Base-by-base conservation (phyloP, 441 rosid species). In the Adansonia grandidieri region DNA sequence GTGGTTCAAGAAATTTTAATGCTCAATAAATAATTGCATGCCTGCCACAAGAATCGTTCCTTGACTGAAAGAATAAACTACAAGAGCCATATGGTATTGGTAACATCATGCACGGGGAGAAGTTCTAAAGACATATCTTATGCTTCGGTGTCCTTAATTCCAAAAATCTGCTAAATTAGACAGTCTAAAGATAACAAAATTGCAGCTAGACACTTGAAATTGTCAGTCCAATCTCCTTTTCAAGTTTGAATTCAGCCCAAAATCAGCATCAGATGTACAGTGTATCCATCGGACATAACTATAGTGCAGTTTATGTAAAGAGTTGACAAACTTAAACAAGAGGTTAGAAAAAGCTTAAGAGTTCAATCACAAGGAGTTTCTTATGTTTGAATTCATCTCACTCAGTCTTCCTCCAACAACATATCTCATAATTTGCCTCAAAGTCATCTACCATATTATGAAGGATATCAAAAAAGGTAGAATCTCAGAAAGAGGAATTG, bases 331-430 rank as follows among this genome's bases (percentile, higher is more conserved):
- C 51, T 56, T 37, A 51, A 37, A 56, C 32, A 51, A 15, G 74
- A 28, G 6, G 7, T 32, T 71, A 28, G n/a, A 56, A 51, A 71
- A 71, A 28, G 47, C 22, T 22, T 28, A 71, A 71, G 61, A 71
- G 24, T 24, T 51, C 17, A 69, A 22, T 22, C 22, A 51, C 14
- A 51, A 2, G 24, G 61, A 14, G 62, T 53, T 71, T 51, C 61
- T 71, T 71, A 71, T 70, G 42, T 24, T 50, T 50, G 60, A 50
- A 70, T 48, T 24, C 57, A 14, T 70, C 40, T 70, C n/a, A 8
- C 24, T 14, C 20, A 32, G 14, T 28, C 45, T 71, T 28, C 44
- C 44, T 22, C 42, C 4, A 71, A 70, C 7, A 70, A 71, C 7
- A 9, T 44, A 44, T 71, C 19, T 70, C 42, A 50, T 51, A 71